These are phyloP conservation scores for Mycena rebaudengoi DNA, from an alignment of 768 basidiomycete species.

Conservation along the genomic window DNA sequence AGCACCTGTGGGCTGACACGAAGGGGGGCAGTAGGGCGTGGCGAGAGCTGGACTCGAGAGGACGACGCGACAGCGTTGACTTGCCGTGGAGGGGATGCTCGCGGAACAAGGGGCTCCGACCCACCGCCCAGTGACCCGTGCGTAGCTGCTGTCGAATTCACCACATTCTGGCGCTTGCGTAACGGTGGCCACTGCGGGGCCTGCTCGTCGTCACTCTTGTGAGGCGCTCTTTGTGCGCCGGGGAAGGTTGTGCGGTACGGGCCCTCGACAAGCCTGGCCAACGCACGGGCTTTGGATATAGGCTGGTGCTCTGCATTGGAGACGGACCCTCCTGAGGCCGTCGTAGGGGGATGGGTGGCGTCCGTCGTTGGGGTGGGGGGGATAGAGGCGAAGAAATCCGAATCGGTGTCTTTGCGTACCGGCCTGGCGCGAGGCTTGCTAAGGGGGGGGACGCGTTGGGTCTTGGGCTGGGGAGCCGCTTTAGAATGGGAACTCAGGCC, in stretches of 20 bases:
- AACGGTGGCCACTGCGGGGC: no score
- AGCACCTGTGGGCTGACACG: background rate
- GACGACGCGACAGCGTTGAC: conserved; percentile 42
- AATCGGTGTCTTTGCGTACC: background rate
- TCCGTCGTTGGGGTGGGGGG: conserved; percentile 19
- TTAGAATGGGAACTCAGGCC: background rate
- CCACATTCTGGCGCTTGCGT: background rate
- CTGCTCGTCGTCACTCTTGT: conserved; percentile 25
- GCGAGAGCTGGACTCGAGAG: conserved; percentile 24
- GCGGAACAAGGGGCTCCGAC: no score
- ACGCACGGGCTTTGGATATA: background rate
- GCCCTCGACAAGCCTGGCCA: conserved; percentile 35
- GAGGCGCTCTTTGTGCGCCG: conserved; percentile 11
- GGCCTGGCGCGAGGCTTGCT: background rate
- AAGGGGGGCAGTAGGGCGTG: background rate
- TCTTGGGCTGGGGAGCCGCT: background rate
- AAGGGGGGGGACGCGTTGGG: background rate
- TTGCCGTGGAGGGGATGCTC: conserved; percentile 17
- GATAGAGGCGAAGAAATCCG: conserved; percentile 13
- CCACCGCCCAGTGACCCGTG: background rate
- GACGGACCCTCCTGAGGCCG: conserved; percentile 1
- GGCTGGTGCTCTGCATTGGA: background rate
- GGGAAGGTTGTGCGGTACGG: conserved; percentile 38
- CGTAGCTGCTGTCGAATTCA: background rate
- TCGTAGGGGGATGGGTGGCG: conserved; percentile 15